These are phyloP conservation scores for Nidularia pulvinata DNA, from an alignment of 768 basidiomycete genomes.

Conservation along the genomic window DNA sequence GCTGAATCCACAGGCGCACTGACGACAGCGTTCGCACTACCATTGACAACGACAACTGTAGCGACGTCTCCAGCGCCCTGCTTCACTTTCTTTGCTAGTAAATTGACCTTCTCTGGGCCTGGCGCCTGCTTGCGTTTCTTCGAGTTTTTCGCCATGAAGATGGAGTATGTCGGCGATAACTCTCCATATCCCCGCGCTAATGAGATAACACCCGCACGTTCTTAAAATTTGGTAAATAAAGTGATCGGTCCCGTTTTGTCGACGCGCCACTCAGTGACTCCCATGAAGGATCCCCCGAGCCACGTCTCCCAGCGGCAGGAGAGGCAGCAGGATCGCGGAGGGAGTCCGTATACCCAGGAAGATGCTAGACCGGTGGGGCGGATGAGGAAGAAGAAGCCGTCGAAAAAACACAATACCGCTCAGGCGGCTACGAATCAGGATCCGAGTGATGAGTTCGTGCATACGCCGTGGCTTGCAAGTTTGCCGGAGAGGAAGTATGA, in stretches of 20 bases:
- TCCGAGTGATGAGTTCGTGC: constrained; percentile 11
- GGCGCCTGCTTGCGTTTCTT: constrained; percentile 16
- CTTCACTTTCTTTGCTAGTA: constrained; percentile 12
- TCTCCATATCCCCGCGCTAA: no score
- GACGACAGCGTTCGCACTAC: neutral
- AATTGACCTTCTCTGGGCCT: constrained; percentile 6
- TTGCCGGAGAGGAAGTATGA: constrained; percentile 3
- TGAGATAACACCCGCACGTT: no score
- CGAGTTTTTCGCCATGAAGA: constrained; percentile 16
- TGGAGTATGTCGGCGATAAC: neutral
- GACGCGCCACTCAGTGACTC: no score
- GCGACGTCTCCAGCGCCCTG: neutral
- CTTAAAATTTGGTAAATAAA: no score
- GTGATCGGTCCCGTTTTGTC: no score
- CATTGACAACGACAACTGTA: neutral
- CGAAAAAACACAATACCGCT: no score
- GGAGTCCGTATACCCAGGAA: no score
- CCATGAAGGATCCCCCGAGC: no score
- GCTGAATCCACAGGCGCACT: neutral
- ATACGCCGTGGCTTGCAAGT: neutral
- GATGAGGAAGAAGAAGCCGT: no score
- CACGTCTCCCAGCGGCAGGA: no score
- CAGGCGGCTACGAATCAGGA: neutral
- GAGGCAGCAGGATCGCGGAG: no score
- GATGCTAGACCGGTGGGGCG: no score